Evolutionary conservation across 352 stramenopile genomes (phyloP).

Genomic region (Phytopythium sindhum): DNA sequence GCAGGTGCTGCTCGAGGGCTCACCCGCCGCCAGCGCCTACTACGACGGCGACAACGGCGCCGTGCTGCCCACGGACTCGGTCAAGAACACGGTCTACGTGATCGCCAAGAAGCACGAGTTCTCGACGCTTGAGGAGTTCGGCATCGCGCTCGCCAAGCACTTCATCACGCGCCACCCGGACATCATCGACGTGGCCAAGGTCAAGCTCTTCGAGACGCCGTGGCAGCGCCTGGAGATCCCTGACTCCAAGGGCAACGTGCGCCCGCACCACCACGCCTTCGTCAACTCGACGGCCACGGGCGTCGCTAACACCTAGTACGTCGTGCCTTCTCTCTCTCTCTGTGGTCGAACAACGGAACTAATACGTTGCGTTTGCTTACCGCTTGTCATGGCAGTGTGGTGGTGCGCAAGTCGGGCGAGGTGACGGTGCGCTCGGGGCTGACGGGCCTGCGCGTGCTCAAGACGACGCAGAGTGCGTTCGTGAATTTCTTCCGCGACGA

Average conservation of each 20-base stretch:
- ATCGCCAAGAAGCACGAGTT: constrained; percentile 87
- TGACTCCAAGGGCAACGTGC: constrained; percentile 50
- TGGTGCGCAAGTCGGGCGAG: constrained; percentile 44
- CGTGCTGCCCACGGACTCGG: constrained; percentile 86
- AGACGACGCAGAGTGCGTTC: constrained; percentile 89
- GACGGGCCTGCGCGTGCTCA: constrained; percentile 77
- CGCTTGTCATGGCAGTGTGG: constrained; percentile 24
- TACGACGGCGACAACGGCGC: constrained; percentile 80
- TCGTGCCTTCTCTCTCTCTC: constrained; percentile 8
- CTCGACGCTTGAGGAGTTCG: constrained; percentile 86
- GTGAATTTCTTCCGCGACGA: constrained; percentile 83
- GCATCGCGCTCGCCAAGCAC: constrained; percentile 82
- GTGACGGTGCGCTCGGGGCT: constrained; percentile 59
- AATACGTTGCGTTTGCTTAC: neutral
- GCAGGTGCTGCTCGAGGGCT: constrained; percentile 79
- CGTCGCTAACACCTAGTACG: constrained; percentile 59
- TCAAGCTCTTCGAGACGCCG: constrained; percentile 74
- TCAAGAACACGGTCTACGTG: constrained; percentile 91
- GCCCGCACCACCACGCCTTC: constrained; percentile 77
- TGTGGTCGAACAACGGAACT: neutral
- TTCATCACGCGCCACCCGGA: constrained; percentile 78
- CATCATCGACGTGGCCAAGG: constrained; percentile 71
- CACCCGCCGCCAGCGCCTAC: constrained; percentile 73
- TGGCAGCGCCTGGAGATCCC: constrained; percentile 58
- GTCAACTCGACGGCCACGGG: constrained; percentile 46